A percentile compares a stretch with the other conserved stretches of the same genome.
Evolutionary conservation across 805 yeast genomes (phyloP).

Genomic region (Phaffomyces thermotolerans): DNA sequence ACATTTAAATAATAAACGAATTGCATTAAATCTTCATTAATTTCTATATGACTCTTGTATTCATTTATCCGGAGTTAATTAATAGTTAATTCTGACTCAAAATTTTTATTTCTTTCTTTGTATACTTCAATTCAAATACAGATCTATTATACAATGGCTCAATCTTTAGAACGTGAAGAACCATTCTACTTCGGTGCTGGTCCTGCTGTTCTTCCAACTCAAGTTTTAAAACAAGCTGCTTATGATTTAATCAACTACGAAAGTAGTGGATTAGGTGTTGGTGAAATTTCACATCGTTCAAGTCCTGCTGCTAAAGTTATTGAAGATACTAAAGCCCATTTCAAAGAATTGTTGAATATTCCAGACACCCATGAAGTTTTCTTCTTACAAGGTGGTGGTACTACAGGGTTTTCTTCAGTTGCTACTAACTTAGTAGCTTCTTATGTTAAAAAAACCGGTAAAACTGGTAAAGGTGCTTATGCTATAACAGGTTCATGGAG

Average conservation of each 20-base stretch:
- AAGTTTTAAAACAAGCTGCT: constrained; percentile 84
- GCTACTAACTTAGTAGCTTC: constrained; percentile 78
- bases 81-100: background rate
- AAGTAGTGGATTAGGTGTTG: constrained; percentile 73
- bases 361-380: constrained; percentile 94
- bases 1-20: constrained; percentile 33
- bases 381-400: constrained; percentile 97
- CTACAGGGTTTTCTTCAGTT: constrained; percentile 87
- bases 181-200: constrained; percentile 97
- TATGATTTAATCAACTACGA: constrained; percentile 68
- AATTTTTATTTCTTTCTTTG: background rate
- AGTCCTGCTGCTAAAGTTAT: constrained; percentile 72
- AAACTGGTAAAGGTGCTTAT: constrained; percentile 76
- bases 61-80: too few relatives aligned
- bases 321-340: constrained; percentile 63
- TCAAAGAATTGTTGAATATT: constrained; percentile 56
- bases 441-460: constrained; percentile 63
- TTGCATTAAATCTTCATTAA: too few relatives aligned
- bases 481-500: constrained; percentile 94
- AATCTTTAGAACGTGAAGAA: constrained; percentile 51
- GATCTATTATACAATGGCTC: constrained; percentile 3
- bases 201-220: constrained; percentile 85
- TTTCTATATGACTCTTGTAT: too few relatives aligned
- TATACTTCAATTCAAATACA: background rate
- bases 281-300: constrained; percentile 95